Conservation (phyloP, 2,329 filamentous ascomycete species). For the Penicillium italicum region DNA sequence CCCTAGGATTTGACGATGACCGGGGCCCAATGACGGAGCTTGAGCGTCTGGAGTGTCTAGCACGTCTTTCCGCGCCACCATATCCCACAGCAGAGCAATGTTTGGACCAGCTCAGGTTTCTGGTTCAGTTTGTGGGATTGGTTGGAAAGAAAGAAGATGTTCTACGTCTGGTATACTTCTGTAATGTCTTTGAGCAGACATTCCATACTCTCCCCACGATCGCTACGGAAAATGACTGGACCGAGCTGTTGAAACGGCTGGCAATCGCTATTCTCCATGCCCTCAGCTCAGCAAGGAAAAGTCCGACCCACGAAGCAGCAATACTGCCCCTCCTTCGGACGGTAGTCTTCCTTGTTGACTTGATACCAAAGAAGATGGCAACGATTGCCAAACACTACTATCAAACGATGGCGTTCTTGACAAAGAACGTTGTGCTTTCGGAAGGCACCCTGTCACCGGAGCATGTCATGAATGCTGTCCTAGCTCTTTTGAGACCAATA, state of each 20-base stretch:
- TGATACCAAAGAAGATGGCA: constrained; percentile 43
- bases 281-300: constrained; percentile 24
- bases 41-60: constrained; percentile 5
- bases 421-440: constrained; percentile 22
- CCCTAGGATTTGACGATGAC: constrained; percentile 14
- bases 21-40: not conserved
- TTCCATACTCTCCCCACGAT: constrained; percentile 37
- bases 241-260: constrained; percentile 38
- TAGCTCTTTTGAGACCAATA: constrained; percentile 44
- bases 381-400: constrained; percentile 39
- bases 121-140: constrained; percentile 64
- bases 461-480: constrained; percentile 32
- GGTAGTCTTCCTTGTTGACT: constrained; percentile 35
- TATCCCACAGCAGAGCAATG: constrained; percentile 39
- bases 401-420: constrained; percentile 38
- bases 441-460: constrained; percentile 25
- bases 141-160: constrained; percentile 38
- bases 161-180: constrained; percentile 45
- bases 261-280: constrained; percentile 35
- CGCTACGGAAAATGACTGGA: constrained; percentile 41
- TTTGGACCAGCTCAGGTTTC: constrained; percentile 58
- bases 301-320: constrained; percentile 8
- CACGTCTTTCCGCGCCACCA: constrained; percentile 31
- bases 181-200: constrained; percentile 40
- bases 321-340: constrained; percentile 36